phyloP scores from a whole-genome alignment of 768 basidiomycete species.

The Boletus speciosus region DNA sequence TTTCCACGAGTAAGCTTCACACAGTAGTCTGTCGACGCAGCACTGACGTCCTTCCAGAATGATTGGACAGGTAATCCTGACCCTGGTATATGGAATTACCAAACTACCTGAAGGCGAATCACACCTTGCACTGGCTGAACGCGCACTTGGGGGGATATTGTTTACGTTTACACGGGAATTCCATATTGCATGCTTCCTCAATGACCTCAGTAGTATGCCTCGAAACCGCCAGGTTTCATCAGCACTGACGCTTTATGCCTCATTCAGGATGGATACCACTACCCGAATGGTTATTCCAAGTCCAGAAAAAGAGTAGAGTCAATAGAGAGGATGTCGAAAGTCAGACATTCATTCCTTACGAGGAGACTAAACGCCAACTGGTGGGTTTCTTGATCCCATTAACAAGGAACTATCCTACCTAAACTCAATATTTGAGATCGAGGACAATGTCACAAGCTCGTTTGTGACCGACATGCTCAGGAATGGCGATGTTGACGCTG shows the following conservation, averaged over 20 bases:
- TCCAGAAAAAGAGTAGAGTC: background rate
- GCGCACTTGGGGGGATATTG: conserved; percentile 2
- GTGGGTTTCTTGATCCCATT: background rate
- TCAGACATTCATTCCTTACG: conserved; percentile 5
- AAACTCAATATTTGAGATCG: background rate
- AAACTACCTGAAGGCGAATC: background rate
- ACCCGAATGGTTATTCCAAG: background rate
- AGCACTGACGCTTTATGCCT: background rate
- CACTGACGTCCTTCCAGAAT: background rate
- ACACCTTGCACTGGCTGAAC: conserved; percentile 1
- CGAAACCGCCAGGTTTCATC: background rate
- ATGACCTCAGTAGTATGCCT: background rate
- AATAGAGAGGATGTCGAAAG: conserved; percentile 3
- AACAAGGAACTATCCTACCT: background rate
- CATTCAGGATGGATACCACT: conserved; percentile 1
- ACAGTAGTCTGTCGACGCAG: background rate
- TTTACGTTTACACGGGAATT: conserved; percentile 7
- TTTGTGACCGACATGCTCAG: conserved; percentile 1
- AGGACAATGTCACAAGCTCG: background rate
- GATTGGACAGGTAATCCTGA: conserved; percentile 4
- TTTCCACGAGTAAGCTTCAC: background rate
- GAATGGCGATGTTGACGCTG: background rate
- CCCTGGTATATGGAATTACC: background rate
- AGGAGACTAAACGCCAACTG: conserved; percentile 3
- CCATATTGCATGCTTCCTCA: background rate